Conservation (phyloP, 2,329 filamentous ascomycete genomes). For the Sclerotinia trifoliorum region DNA sequence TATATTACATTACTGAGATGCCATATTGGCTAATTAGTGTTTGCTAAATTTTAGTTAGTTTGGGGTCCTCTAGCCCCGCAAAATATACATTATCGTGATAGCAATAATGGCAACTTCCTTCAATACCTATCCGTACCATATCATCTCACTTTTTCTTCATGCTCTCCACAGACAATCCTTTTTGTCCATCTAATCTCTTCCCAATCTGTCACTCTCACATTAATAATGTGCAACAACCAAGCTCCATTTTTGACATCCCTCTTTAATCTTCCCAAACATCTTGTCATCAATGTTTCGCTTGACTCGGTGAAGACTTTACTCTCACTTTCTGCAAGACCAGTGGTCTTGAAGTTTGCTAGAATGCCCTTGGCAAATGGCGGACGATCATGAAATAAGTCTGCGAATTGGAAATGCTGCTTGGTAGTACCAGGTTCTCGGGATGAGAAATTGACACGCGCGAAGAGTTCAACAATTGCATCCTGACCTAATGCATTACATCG, state of each 20-base stretch:
- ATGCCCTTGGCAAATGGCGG: conserved; percentile 53
- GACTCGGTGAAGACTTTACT: conserved; percentile 45
- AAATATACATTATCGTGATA: conserved; percentile 27
- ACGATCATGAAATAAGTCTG: conserved; percentile 59
- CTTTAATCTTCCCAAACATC: conserved; percentile 50
- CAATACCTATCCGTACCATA: conserved; percentile 15
- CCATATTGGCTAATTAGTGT: conserved; percentile 23
- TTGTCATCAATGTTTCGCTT: conserved; percentile 43
- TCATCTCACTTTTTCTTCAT: conserved; percentile 23
- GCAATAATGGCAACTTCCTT: conserved; percentile 30
- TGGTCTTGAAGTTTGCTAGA: conserved; percentile 49
- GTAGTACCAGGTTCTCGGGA: conserved; percentile 49
- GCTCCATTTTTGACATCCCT: conserved; percentile 43
- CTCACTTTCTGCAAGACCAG: conserved; percentile 48
- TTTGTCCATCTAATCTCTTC: conserved; percentile 54
- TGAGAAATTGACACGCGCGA: conserved; percentile 58
- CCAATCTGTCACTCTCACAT: conserved; percentile 52
- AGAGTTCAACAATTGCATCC: conserved; percentile 61
- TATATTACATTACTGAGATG: not conserved
- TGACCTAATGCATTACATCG: conserved; percentile 47
- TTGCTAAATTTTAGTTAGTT: conserved; percentile 34
- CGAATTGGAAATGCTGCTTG: conserved; percentile 63
- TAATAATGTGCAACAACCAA: conserved; percentile 47
- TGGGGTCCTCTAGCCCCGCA: conserved; percentile 20
- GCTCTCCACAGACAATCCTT: conserved; percentile 43